Percentiles rank a stretch among this genome's conserved stretches.
phyloP scores from a whole-genome alignment of 768 basidiomycete genomes.

The Boletellus ananas region DNA sequence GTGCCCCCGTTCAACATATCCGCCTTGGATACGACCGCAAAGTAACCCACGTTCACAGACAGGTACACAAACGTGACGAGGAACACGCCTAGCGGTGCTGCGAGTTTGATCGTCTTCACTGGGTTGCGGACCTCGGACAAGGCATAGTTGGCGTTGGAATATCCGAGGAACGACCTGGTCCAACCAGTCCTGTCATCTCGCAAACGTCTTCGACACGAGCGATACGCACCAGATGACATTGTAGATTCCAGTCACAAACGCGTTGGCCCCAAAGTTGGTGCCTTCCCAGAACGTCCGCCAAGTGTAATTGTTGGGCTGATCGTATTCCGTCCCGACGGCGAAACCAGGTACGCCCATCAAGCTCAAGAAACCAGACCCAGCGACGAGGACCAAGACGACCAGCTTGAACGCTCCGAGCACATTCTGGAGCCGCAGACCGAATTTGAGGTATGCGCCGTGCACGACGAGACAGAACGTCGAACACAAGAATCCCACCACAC shows the following conservation, averaged over 20 bases:
- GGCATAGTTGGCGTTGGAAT: constrained; percentile 71
- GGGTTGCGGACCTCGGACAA: constrained; percentile 70
- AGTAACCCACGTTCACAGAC: constrained; percentile 68
- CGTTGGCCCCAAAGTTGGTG: constrained; percentile 50
- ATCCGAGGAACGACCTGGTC: constrained; percentile 66
- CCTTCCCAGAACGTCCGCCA: constrained; percentile 67
- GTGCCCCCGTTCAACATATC: constrained; percentile 63
- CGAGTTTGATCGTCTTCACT: constrained; percentile 64
- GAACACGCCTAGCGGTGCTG: constrained; percentile 62
- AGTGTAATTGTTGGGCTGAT: constrained; percentile 52
- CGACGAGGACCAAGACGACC: constrained; percentile 48
- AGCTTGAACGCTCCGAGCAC: constrained; percentile 59
- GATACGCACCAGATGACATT: constrained; percentile 61
- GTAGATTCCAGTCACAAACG: constrained; percentile 61
- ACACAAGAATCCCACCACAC: constrained; percentile 52
- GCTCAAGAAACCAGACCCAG: constrained; percentile 50
- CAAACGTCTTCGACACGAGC: neutral
- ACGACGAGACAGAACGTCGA: constrained; percentile 53
- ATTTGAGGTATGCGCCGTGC: constrained; percentile 51
- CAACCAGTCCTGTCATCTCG: neutral
- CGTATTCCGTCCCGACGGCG: constrained; percentile 45
- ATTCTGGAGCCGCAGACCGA: constrained; percentile 64
- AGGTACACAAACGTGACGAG: constrained; percentile 60
- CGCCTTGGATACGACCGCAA: constrained; percentile 64
- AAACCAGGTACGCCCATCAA: constrained; percentile 49